Evolutionary conservation across 768 basidiomycete species (phyloP).

Genomic region (Ramaria sp.): DNA sequence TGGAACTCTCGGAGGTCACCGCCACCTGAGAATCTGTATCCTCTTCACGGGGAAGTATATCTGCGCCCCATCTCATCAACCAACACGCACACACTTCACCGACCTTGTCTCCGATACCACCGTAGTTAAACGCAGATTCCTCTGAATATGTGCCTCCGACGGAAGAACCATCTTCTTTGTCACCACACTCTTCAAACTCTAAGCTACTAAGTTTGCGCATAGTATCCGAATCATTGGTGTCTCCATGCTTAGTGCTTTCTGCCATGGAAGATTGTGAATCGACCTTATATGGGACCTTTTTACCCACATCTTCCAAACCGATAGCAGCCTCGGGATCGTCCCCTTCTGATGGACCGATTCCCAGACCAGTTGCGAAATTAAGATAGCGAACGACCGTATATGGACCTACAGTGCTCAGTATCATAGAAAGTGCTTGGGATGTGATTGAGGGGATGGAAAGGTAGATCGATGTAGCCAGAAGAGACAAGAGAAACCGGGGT

Average conservation of each 20-base stretch:
- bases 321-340: constrained; percentile 46
- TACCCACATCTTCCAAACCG: constrained; percentile 44
- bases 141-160: constrained; percentile 2
- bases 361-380: constrained; percentile 67
- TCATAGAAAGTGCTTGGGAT: constrained; percentile 58
- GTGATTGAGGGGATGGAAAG: constrained; percentile 72
- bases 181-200: background rate
- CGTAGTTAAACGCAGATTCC: constrained; percentile 55
- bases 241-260: background rate
- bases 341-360: constrained; percentile 33
- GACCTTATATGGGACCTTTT: background rate
- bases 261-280: background rate
- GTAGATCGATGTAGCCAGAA: constrained; percentile 80
- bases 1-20: background rate
- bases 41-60: constrained; percentile 63
- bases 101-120: constrained; percentile 83
- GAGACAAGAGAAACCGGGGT: constrained; percentile 72
- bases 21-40: constrained; percentile 15
- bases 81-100: constrained; percentile 85
- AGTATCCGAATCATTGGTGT: constrained; percentile 3
- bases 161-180: constrained; percentile 10
- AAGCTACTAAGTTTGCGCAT: background rate
- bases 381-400: constrained; percentile 69
- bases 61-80: constrained; percentile 76
- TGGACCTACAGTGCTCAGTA: constrained; percentile 70